Base-by-base conservation (phyloP, 768 basidiomycete species). In the Mycena indigotica region DNA sequence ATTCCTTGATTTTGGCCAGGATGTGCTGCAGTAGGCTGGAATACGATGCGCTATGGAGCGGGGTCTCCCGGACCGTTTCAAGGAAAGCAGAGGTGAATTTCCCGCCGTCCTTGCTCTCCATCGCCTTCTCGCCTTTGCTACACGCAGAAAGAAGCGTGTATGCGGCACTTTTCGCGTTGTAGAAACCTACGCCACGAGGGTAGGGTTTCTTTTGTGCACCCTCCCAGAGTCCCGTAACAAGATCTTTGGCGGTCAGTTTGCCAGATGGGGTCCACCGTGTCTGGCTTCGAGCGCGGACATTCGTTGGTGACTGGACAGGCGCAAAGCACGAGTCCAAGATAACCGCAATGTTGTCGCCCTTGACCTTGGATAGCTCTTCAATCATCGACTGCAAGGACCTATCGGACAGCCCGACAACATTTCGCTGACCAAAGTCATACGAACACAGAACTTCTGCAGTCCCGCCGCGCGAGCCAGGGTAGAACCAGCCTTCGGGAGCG, bases 341-440 rank as follows among this genome's bases (percentile, higher is more conserved):
- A 55, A 89, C 68, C 1, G 87, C 85, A 69, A 89, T 83, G 57
- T 89, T 89, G 68, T 88, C 75, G 28, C 87, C 87, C 63, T 88
- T 89, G 44, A 71, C 72, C 24, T 71, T 70, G 17, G 77, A 72
- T 38, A 89, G 78, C 52, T 86, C 83, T 52, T 66, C 63, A n/a
- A 89, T 70, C 76, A 89, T 80, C 35, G 85, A 79, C 39, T 78
- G 76, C 54, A 89, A 72, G 10, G 87, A 87, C 49, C 83, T 82
- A 70, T 88, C 87, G 44, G 85, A 85, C 58, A 89, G 85, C 24
- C 87, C 88, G 6, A 84, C 78, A 57, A 83, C 71, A 15, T 69
- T 67, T 57, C 76, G 82, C 28, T 78, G 80, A 53, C 86, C 85
- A 55, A 85, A 82, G 64, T 89, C 88, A 62, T 85, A 83, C 21